phyloP scores from a whole-genome alignment of 139 green algal genomes.

The Closterium sp. region DNA sequence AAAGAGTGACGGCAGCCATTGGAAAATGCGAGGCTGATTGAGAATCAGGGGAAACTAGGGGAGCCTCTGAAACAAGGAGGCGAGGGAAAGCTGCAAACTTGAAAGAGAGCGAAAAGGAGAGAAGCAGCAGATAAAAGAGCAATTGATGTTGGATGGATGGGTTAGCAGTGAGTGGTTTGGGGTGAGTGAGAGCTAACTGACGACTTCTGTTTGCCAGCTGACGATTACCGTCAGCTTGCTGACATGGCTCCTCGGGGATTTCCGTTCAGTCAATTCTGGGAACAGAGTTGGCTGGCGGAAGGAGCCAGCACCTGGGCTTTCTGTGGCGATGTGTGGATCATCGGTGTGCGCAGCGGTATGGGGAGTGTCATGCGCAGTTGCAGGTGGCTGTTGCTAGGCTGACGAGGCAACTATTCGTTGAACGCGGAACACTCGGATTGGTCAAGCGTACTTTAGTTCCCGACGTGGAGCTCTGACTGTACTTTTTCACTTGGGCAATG shows the following conservation, averaged over 20 bases:
- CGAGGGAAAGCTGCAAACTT: neutral
- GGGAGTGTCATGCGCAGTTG: neutral
- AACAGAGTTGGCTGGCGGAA: neutral
- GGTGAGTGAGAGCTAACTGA: neutral
- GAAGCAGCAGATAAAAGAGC: neutral
- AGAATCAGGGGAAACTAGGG: neutral
- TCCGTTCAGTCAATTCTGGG: neutral
- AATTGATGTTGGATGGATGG: neutral
- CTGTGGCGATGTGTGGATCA: neutral
- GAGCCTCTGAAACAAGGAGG: neutral
- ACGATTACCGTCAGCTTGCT: neutral
- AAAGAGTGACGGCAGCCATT: neutral
- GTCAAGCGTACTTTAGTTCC: neutral
- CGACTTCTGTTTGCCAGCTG: neutral
- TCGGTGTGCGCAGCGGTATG: neutral
- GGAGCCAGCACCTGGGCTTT: neutral
- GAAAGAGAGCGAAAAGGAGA: neutral
- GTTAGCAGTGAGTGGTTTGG: neutral
- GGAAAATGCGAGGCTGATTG: neutral
- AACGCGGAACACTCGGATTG: neutral
- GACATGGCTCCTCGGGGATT: neutral
- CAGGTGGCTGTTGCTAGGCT: neutral
- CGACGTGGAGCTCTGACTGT: neutral
- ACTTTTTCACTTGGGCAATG: neutral
- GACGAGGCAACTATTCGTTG: neutral